Evolutionary conservation across 2,329 filamentous ascomycete species (phyloP).

Genomic region (Colletotrichum chrysophilum): DNA sequence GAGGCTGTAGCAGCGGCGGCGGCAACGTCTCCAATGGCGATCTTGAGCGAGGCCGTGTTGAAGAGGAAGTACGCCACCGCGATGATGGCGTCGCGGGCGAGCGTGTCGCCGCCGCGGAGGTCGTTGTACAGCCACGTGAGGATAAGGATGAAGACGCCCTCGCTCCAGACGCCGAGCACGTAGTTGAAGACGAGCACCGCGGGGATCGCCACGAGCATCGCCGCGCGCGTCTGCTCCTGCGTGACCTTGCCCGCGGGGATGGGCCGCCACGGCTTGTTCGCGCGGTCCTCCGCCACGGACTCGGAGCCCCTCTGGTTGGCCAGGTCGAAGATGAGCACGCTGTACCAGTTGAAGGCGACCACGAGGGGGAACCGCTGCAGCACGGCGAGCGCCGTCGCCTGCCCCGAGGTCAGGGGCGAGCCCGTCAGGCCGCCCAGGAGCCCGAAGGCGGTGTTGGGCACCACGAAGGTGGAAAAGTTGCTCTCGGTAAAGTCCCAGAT

Average conservation of each 20-base stretch:
- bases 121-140: constrained; percentile 36
- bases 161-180: constrained; percentile 22
- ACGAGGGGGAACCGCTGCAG: constrained; percentile 2
- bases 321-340: constrained; percentile 32
- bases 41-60: constrained; percentile 30
- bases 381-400: neutral
- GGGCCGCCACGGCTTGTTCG: constrained; percentile 38
- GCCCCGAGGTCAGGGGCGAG: constrained; percentile 3
- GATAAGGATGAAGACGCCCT: constrained; percentile 27
- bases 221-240: constrained; percentile 27
- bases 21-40: constrained; percentile 11
- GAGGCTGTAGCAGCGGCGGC: neutral
- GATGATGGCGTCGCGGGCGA: constrained; percentile 30
- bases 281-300: constrained; percentile 29
- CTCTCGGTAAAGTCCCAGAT: constrained; percentile 22
- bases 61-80: constrained; percentile 30
- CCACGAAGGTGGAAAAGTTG: constrained; percentile 18
- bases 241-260: constrained; percentile 30
- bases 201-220: constrained; percentile 29
- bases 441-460: constrained; percentile 19
- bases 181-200: constrained; percentile 23
- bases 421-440: constrained; percentile 7
- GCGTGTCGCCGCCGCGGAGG: constrained; percentile 29
- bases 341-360: constrained; percentile 31
- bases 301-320: constrained; percentile 30